These are phyloP conservation scores for Arabis hirsuta DNA, from an alignment of 345 rosid species.

Conservation along the genomic window DNA sequence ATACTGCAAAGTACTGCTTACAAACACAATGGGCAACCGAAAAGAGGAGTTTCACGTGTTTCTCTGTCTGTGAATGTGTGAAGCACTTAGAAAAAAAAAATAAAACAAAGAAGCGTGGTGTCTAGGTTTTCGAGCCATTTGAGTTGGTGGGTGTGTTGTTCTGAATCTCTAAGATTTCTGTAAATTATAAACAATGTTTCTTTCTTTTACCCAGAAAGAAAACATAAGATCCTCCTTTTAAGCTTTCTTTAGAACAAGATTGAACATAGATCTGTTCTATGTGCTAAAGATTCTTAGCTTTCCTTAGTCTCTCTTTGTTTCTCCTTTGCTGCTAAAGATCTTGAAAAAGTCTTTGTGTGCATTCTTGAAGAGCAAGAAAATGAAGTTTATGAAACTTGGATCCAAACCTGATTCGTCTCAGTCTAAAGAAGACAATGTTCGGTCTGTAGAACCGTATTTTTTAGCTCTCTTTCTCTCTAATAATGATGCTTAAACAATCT, in stretches of 20 bases:
- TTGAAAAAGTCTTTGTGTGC: slow-evolving; percentile 4
- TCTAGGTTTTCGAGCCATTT: slow-evolving; percentile 33
- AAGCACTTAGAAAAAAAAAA: slow-evolving; percentile 31
- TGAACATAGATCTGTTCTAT: slow-evolving; percentile 16
- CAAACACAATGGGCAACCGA: slow-evolving; percentile 27
- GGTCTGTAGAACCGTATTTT: slow-evolving; percentile 43
- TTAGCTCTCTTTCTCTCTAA: neutral
- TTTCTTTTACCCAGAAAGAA: neutral
- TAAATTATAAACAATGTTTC: slow-evolving; percentile 5
- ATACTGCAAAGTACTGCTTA: neutral
- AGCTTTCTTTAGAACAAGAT: slow-evolving; percentile 26
- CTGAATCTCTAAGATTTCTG: slow-evolving; percentile 31
- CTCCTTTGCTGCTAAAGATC: neutral
- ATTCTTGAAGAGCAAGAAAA: slow-evolving; percentile 47
- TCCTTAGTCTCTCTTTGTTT: slow-evolving; percentile 3
- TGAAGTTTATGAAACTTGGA: slow-evolving; percentile 96
- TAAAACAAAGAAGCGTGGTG: slow-evolving; percentile 36
- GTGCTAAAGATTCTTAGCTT: neutral
- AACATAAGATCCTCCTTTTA: neutral
- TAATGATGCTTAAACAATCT: neutral
- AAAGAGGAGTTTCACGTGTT: slow-evolving; percentile 30
- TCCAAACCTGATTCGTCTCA: slow-evolving; percentile 77
- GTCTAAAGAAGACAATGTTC: slow-evolving; percentile 58
- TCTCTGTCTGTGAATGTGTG: slow-evolving; percentile 33
- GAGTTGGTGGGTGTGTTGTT: slow-evolving; percentile 42